Conservation (phyloP, 2,329 filamentous ascomycete genomes). For the Exophiala xenobiotica region DNA sequence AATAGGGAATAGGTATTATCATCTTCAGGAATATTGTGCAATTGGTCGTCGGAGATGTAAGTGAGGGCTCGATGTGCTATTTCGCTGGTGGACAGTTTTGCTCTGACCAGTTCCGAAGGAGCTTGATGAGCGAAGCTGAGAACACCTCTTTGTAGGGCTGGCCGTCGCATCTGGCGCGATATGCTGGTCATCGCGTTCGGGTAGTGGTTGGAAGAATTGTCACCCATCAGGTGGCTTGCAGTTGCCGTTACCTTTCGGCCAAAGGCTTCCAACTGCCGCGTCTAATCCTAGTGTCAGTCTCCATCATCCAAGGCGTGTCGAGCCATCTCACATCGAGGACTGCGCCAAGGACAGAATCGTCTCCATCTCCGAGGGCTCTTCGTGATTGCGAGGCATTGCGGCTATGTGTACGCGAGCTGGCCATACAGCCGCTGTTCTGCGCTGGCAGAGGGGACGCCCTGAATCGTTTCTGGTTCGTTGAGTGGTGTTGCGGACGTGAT, state of each 20-base stretch:
- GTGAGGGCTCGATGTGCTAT: conserved; percentile 91
- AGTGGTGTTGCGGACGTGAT: background rate
- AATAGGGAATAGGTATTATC: conserved; percentile 89
- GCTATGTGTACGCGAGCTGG: conserved; percentile 38
- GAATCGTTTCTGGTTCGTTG: background rate
- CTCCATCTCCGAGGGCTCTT: conserved; percentile 41
- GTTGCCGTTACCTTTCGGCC: conserved; percentile 92
- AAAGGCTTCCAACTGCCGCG: conserved; percentile 86
- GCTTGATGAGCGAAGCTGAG: conserved; percentile 88
- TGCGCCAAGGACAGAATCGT: conserved; percentile 45
- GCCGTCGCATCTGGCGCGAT: conserved; percentile 81
- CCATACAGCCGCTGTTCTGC: conserved; percentile 37
- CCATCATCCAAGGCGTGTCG: background rate
- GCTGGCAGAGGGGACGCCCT: background rate
- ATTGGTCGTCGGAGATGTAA: conserved; percentile 84
- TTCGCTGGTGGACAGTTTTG: conserved; percentile 83
- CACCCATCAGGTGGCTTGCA: conserved; percentile 80
- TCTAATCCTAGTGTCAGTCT: conserved; percentile 50
- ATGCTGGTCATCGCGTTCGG: conserved; percentile 84
- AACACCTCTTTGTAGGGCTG: conserved; percentile 80
- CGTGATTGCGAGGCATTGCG: conserved; percentile 48
- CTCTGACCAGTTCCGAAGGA: conserved; percentile 90
- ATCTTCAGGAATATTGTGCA: conserved; percentile 83
- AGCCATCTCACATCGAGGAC: conserved; percentile 44
- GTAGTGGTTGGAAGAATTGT: conserved; percentile 65